Base-by-base conservation (phyloP, 306 rosid species). In the Acacia acuminata region DNA sequence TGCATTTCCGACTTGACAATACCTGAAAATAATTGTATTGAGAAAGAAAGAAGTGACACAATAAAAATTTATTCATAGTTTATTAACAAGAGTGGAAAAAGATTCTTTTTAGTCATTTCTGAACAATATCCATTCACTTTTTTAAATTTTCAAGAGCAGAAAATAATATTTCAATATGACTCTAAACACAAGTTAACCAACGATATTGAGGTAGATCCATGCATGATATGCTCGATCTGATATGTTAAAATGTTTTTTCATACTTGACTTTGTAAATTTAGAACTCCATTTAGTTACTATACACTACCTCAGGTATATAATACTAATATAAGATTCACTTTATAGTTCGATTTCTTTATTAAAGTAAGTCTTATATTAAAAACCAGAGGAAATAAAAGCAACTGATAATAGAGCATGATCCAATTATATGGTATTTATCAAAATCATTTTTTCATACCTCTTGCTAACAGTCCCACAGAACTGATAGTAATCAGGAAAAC, bases 1-100 rank as follows among this genome's bases (percentile, higher is more conserved):
- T 40, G 97, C 99, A 82, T 95, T 95, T 80, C 99, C 99, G 68
- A 93, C 77, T 81, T 95, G 99, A 77, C 97, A 73, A 84, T 95
- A 92, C 87, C 99, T 95, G 86, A 75, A 86, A 25, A 82, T 44
- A 73, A 73, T 58, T 17, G 43, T 71, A 50, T 78, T 0, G 36
- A 71, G 22, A 48, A 71, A 58, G 53, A 16, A 8, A 25, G 60
- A 47, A 76, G 55, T 13, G 55, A 34, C 48, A 67, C 69, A 25
- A 10, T 70, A 6, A 22, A 27, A 10, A 51, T 58, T 61, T 70
- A 36, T 44, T 65, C 17, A 56, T n/a, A 7, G 32, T 55, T 20
- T 55, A 56, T n/a, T 9, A 2, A n/a, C 10, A 22, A 58, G 15
- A 58, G 32, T 9, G 65, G 32, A 58, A n/a, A 22, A n/a, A 0